Base-by-base conservation (phyloP, 2,329 filamentous ascomycete species). In the Epichloe brachyelytri region DNA sequence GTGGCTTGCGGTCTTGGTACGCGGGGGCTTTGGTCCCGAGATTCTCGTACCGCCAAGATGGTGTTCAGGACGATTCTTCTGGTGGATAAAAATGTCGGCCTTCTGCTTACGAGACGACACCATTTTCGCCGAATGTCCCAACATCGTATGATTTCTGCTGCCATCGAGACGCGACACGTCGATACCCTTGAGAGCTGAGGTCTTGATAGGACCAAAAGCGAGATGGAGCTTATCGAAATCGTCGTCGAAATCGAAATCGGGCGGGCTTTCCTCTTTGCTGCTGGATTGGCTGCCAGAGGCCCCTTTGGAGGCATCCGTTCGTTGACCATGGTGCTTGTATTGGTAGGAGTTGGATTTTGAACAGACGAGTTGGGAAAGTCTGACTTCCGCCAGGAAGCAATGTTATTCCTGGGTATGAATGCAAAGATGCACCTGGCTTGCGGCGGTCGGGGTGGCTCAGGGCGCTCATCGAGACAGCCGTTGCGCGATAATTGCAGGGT, bases 11-110 rank as follows among this genome's bases (percentile, higher is more conserved):
- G 55, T 77, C 69, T 55, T 71, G 65, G 56, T 68, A 71, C 38
- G 69, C 63, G n/a, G 73, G 10, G 71, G 68, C 54, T 68, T 60
- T 3, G 77, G 76, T 2, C 73, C 74, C 6, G 66, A 65, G 30
- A 77, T 67, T 51, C 66, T 71, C 54, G 72, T 73, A 39, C 69
- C 72, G 43, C 33, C 48, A 7, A 75, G 70, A 59, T 82, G 78
- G 57, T 78, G 76, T 59, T 82, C 78, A 1, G 78, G 78, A 2
- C 77, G 72, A 48, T 68, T 75, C 61, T 71, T 76, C 45, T 73
- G 73, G 56, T 75, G 71, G 49, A 77, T 72, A 60, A 80, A 80
- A 51, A 78, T 63, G 58, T 72, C 70, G 52, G 77, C 76, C 62
- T 76, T 76, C 60, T 77, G 74, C 60, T 79, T 76, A 61, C 74